phyloP scores from a whole-genome alignment of 352 stramenopile genomes.

The Blastocystis sp. region DNA sequence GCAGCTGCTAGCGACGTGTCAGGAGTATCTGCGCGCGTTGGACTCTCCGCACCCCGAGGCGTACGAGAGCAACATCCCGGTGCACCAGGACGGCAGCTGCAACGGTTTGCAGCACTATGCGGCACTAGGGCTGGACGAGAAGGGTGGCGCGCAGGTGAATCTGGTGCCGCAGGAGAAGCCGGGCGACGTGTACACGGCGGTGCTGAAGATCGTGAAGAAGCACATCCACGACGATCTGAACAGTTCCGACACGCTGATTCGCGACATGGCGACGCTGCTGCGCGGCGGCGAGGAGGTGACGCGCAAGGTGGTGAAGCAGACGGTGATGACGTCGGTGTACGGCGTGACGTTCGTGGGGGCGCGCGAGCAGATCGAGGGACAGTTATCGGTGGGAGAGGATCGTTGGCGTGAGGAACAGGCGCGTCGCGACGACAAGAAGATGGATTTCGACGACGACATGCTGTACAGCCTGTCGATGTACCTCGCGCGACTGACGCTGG shows the following conservation, averaged over 20 bases:
- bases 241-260: slow-evolving; percentile 7
- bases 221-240: slow-evolving; percentile 68
- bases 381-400: slow-evolving; percentile 78
- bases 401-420: slow-evolving; percentile 54
- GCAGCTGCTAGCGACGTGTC: slow-evolving; percentile 87
- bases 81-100: slow-evolving; percentile 94
- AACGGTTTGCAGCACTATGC: slow-evolving; percentile 99
- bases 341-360: slow-evolving; percentile 98
- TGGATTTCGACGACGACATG: slow-evolving; percentile 67
- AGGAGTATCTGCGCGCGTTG: slow-evolving; percentile 80
- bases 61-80: slow-evolving; percentile 85
- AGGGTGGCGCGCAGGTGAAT: slow-evolving; percentile 88
- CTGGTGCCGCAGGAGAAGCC: slow-evolving; percentile 80
- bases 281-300: slow-evolving; percentile 69
- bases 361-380: slow-evolving; percentile 87
- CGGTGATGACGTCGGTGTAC: slow-evolving; percentile 99
- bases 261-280: slow-evolving; percentile 41
- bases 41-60: slow-evolving; percentile 79
- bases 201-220: slow-evolving; percentile 72
- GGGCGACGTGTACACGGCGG: slow-evolving; percentile 91
- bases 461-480: slow-evolving; percentile 78
- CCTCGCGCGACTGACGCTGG: slow-evolving; percentile 84
- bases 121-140: slow-evolving; percentile 82
- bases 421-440: slow-evolving; percentile 62
- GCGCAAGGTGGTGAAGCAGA: slow-evolving; percentile 89